Evolutionary conservation across 352 stramenopile genomes (phyloP), one percentile per base, ranked within the genome.

Genomic region (Pythium insidiosum): DNA sequence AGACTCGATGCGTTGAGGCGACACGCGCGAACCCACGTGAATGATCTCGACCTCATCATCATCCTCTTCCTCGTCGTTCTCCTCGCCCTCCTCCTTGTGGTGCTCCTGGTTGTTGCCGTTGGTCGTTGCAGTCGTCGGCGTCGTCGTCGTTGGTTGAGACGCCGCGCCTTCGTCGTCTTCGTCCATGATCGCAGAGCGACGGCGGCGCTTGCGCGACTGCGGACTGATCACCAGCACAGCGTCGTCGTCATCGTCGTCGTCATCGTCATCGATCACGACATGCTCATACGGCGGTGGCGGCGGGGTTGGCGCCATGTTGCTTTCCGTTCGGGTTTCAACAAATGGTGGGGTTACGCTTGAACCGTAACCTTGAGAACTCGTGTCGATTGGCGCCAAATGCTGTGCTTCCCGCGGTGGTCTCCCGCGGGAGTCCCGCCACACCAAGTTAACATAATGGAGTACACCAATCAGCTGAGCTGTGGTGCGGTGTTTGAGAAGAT

Each of bases 291-390:
- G 19, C 36, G 33, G 33, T 21, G 33, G 33, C n/a, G 21, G 19
- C 31, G 30, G 63, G 2, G 69, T 71, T 20, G 24, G 42, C 1
- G 56, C 63, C 36, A 70, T 82, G 47, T 89, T 69, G 38, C 62
- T 68, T 26, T 89, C 73, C 56, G 85, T 88, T 57, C 84, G 61
- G 47, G 86, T 71, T 66, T 88, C n/a, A n/a, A n/a, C n/a, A n/a
- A n/a, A n/a, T n/a, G n/a, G n/a, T n/a, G n/a, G n/a, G n/a, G n/a
- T n/a, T n/a, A n/a, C n/a, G n/a, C n/a, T n/a, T n/a, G n/a, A n/a
- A n/a, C n/a, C n/a, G n/a, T n/a, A n/a, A n/a, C n/a, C n/a, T n/a
- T n/a, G n/a, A n/a, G n/a, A n/a, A n/a, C n/a, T n/a, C n/a, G n/a
- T n/a, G n/a, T n/a, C n/a, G n/a, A 13, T 33, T 33, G 28, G 28